Conservation (phyloP, 805 yeast species). For the Candida pini region DNA sequence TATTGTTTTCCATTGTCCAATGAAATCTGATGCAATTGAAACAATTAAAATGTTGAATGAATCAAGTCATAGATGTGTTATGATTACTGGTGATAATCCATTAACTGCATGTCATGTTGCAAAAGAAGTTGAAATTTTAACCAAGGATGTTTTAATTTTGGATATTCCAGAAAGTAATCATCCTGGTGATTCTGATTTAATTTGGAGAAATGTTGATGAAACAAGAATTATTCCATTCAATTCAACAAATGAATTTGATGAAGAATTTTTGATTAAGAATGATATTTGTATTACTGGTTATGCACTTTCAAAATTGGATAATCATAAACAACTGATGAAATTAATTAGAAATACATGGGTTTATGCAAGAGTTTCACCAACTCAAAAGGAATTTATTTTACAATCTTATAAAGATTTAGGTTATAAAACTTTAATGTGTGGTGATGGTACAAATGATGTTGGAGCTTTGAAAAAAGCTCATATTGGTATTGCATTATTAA, state of each 20-base stretch:
- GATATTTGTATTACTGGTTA: conserved; percentile 93
- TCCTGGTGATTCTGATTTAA: conserved; percentile 48
- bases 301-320: conserved; percentile 64
- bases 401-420: conserved; percentile 81
- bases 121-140: conserved; percentile 81
- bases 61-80: conserved; percentile 90
- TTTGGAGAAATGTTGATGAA: conserved; percentile 85
- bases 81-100: conserved; percentile 99
- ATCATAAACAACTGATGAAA: conserved; percentile 63
- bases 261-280: conserved; percentile 51
- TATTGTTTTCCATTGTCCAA: conserved; percentile 94
- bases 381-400: conserved; percentile 89
- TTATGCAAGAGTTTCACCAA: conserved; percentile 94
- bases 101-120: conserved; percentile 98
- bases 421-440: conserved; percentile 95
- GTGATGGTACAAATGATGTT: conserved; percentile 99
- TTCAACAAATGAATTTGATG: conserved; percentile 51
- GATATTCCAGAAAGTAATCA: conserved; percentile 77
- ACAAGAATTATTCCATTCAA: conserved; percentile 62
- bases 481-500: conserved; percentile 94
- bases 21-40: conserved; percentile 88
- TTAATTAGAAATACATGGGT: conserved; percentile 91
- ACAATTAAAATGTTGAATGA: conserved; percentile 90
- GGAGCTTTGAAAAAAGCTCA: conserved; percentile 99
- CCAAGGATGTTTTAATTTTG: conserved; percentile 75